Conservation (phyloP, 2,329 filamentous ascomycete genomes). For the Passalora sequoiae region DNA sequence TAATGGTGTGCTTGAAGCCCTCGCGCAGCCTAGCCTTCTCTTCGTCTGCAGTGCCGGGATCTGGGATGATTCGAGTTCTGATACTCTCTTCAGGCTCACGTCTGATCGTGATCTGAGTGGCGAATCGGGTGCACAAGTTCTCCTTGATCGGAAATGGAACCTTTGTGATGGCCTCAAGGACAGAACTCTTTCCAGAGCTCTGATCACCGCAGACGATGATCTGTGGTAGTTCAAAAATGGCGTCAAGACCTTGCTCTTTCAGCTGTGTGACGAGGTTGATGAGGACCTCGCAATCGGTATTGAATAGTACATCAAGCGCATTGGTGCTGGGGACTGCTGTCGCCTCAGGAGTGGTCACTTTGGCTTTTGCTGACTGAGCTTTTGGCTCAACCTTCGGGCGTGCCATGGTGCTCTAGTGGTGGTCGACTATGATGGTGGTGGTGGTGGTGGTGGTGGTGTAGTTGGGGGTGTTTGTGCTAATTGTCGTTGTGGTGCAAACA, state of each 20-base stretch:
- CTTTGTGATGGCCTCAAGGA: slow-evolving; percentile 59
- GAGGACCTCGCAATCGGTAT: slow-evolving; percentile 26
- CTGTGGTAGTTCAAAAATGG: slow-evolving; percentile 32
- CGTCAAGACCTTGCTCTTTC: slow-evolving; percentile 43
- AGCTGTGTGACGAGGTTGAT: slow-evolving; percentile 53
- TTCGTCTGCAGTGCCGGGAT: slow-evolving; percentile 19
- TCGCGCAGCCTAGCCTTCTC: slow-evolving; percentile 33
- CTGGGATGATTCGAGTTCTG: slow-evolving; percentile 27
- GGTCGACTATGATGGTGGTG: not conserved
- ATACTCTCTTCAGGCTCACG: slow-evolving; percentile 27
- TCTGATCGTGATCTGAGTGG: slow-evolving; percentile 55
- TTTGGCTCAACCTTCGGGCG: not conserved
- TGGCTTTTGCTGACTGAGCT: not conserved
- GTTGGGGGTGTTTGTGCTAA: not conserved
- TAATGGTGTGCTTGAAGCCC: slow-evolving; percentile 27
- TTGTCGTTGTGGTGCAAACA: too few species aligned
- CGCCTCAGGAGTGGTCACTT: too few species aligned
- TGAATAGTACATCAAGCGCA: not conserved
- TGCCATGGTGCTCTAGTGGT: not conserved
- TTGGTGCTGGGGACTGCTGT: not conserved
- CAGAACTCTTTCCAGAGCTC: slow-evolving; percentile 59
- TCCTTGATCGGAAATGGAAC: slow-evolving; percentile 56
- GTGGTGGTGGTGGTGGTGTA: not conserved
- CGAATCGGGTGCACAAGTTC: slow-evolving; percentile 55
- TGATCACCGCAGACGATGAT: slow-evolving; percentile 55